phyloP scores from a whole-genome alignment of 2,329 filamentous ascomycete genomes.

The Pseudogymnoascus sp. region DNA sequence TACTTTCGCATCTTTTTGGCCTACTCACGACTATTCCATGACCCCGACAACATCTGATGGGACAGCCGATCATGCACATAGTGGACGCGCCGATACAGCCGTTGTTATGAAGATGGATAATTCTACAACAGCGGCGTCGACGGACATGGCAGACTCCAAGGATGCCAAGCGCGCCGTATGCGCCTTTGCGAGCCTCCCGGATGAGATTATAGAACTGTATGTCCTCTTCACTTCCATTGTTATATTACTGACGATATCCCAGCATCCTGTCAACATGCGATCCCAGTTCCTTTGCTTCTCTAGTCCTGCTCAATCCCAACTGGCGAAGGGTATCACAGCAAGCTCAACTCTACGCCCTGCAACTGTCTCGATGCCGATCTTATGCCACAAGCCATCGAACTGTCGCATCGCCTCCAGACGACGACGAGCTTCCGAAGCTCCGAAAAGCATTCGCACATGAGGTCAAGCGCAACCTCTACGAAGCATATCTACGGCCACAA shows the following conservation, averaged over 20 bases:
- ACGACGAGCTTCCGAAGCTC: constrained; percentile 48
- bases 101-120: constrained; percentile 2
- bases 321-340: constrained; percentile 59
- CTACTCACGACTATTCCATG: background rate
- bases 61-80: background rate
- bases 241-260: constrained; percentile 12
- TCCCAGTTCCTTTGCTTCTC: constrained; percentile 58
- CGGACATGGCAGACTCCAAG: background rate
- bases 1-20: background rate
- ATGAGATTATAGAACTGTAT: constrained; percentile 65
- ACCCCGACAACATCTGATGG: constrained; percentile 1
- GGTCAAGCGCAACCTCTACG: constrained; percentile 69
- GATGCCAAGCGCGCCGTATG: constrained; percentile 16
- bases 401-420: constrained; percentile 31
- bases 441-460: constrained; percentile 61
- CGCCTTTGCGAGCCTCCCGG: constrained; percentile 51
- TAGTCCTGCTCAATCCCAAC: constrained; percentile 56
- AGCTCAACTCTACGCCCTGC: constrained; percentile 53
- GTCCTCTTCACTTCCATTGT: constrained; percentile 24
- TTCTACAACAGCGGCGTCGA: background rate
- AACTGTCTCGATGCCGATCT: constrained; percentile 54
- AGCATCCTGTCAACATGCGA: constrained; percentile 17
- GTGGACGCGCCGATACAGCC: background rate
- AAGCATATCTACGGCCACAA: constrained; percentile 63
- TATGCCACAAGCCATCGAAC: constrained; percentile 43